Evolutionary conservation across 805 yeast genomes (phyloP).

Genomic region (Candida multigemmis): DNA sequence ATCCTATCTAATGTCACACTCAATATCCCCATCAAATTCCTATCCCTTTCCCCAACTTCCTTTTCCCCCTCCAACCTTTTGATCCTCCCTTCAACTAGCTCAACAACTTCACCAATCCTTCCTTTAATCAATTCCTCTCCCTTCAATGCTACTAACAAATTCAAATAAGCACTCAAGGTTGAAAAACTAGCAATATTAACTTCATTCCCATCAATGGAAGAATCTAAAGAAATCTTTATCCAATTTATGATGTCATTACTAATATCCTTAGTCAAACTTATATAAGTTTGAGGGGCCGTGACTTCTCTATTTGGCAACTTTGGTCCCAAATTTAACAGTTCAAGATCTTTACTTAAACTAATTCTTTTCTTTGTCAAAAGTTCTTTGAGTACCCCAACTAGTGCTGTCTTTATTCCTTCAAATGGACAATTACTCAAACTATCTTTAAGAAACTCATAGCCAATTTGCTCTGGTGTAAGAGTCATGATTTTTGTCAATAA

Average conservation of each 20-base stretch:
- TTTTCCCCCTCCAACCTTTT: constrained; percentile 9
- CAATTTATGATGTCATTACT: constrained; percentile 34
- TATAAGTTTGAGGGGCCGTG: constrained; percentile 14
- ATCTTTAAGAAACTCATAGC: constrained; percentile 56
- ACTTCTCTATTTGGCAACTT: constrained; percentile 24
- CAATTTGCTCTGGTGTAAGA: constrained; percentile 42
- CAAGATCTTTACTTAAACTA: constrained; percentile 1
- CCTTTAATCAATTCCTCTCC: constrained; percentile 9
- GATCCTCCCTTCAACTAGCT: constrained; percentile 8
- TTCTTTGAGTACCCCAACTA: constrained; percentile 64
- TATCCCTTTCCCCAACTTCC: constrained; percentile 2
- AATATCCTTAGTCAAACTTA: constrained; percentile 34
- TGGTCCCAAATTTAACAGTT: constrained; percentile 11
- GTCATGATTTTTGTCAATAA: constrained; percentile 58
- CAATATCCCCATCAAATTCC: constrained; percentile 23
- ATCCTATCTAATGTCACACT: constrained; percentile 27
- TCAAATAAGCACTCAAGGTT: constrained; percentile 46
- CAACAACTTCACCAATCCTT: constrained; percentile 7
- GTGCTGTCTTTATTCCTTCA: constrained; percentile 47
- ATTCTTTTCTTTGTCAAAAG: constrained; percentile 34
- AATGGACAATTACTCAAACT: constrained; percentile 60
- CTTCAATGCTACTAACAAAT: constrained; percentile 35
- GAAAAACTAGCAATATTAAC: constrained; percentile 22
- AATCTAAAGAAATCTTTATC: constrained; percentile 26
- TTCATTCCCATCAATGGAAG: constrained; percentile 16